Conservation (phyloP, 148 eudicot genomes). For the Amaranthus palmeri region DNA sequence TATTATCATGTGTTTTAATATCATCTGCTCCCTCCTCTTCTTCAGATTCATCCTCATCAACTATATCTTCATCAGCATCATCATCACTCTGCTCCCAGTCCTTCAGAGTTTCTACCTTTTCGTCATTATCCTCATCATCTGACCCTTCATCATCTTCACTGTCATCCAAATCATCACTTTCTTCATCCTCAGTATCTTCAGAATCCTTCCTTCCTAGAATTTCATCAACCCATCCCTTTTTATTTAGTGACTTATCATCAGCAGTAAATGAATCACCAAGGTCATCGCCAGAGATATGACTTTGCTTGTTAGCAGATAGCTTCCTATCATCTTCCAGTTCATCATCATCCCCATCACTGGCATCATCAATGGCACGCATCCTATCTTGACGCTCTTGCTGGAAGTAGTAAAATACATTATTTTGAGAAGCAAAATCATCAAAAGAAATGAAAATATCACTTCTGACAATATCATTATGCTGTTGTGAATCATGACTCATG, state of each 20-base stretch:
- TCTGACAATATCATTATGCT: not conserved
- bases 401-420: slow-evolving; percentile 15
- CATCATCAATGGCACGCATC: slow-evolving; percentile 72
- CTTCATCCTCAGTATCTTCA: slow-evolving; percentile 40
- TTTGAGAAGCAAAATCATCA: slow-evolving; percentile 4
- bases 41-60: slow-evolving; percentile 24
- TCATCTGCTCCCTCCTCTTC: slow-evolving; percentile 30
- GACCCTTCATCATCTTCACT: slow-evolving; percentile 27
- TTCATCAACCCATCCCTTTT: slow-evolving; percentile 63
- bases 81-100: slow-evolving; percentile 99
- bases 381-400: slow-evolving; percentile 84
- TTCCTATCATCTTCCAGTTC: slow-evolving; percentile 37
- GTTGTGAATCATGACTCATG: not conserved
- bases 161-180: slow-evolving; percentile 44
- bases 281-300: slow-evolving; percentile 91
- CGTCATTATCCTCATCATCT: slow-evolving; percentile 46
- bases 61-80: slow-evolving; percentile 42
- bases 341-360: slow-evolving; percentile 65
- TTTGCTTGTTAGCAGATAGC: slow-evolving; percentile 32
- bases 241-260: slow-evolving; percentile 43
- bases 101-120: slow-evolving; percentile 47
- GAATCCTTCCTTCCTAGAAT: slow-evolving; percentile 41
- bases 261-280: slow-evolving; percentile 88
- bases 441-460: not conserved
- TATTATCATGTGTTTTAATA: slow-evolving; percentile 15